phyloP scores from a whole-genome alignment of 257 asterid species.

The Ballota nigra region DNA sequence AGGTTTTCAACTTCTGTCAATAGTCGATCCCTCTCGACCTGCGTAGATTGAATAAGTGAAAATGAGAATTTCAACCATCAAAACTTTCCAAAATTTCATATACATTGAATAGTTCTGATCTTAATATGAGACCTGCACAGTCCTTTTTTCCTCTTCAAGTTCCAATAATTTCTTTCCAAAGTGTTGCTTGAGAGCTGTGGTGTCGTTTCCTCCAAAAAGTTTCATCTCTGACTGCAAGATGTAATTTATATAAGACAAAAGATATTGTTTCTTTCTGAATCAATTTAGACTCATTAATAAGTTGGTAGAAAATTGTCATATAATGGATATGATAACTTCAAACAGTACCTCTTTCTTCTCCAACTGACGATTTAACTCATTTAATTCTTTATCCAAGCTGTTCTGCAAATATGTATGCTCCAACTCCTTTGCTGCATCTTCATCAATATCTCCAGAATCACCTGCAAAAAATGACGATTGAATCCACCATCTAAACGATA shows the following conservation, averaged over 20 bases:
- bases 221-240: conserved; percentile 90
- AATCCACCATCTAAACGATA: conserved; percentile 3
- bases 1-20: conserved; percentile 92
- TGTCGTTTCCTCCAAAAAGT: conserved; percentile 76
- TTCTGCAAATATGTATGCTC: conserved; percentile 94
- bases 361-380: conserved; percentile 74
- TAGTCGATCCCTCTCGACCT: conserved; percentile 81
- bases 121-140: conserved; percentile 65
- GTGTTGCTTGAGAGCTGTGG: conserved; percentile 91
- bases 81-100: not conserved
- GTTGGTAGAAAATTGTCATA: not conserved
- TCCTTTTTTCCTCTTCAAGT: conserved; percentile 94
- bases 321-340: conserved; percentile 9
- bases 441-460: conserved; percentile 82
- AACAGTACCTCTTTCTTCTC: conserved; percentile 85
- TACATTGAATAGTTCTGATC: conserved; percentile 2
- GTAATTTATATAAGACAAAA: conserved; percentile 9
- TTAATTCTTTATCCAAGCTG: conserved; percentile 88
- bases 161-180: conserved; percentile 88
- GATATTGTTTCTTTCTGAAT: not conserved
- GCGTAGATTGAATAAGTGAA: conserved; percentile 26
- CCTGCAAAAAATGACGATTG: conserved; percentile 45
- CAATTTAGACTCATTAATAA: not conserved
- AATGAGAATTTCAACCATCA: conserved; percentile 23
- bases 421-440: conserved; percentile 87